Conservation (phyloP, 192 early-diverging fungal genomes). For the Nowakowskiella sp. region DNA sequence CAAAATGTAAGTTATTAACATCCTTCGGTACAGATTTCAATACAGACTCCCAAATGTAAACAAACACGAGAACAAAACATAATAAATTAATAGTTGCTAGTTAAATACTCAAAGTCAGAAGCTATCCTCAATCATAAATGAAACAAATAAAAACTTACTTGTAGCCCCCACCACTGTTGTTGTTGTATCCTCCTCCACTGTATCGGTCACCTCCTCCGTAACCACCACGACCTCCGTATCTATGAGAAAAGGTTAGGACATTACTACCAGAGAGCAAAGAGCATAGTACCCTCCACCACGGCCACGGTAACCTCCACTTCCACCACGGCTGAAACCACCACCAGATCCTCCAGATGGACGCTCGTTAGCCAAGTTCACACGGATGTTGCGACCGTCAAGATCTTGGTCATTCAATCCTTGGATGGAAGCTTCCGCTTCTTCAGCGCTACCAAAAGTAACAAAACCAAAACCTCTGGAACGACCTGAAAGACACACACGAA, state of each 20-base stretch:
- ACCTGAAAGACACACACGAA: slow-evolving; percentile 27
- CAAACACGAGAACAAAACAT: no score
- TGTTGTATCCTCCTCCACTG: slow-evolving; percentile 9
- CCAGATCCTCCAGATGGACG: slow-evolving; percentile 29
- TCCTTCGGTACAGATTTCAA: no score
- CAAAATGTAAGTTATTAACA: no score
- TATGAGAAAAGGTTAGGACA: slow-evolving; percentile 6
- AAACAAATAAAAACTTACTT: slow-evolving; percentile 14
- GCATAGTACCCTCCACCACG: slow-evolving; percentile 10
- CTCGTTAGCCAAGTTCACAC: slow-evolving; percentile 66
- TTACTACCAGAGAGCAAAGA: slow-evolving; percentile 7
- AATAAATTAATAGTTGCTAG: no score
- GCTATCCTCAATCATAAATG: no score
- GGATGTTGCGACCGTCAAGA: slow-evolving; percentile 74
- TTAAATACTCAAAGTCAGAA: no score
- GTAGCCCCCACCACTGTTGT: slow-evolving; percentile 6
- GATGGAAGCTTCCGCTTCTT: slow-evolving; percentile 66
- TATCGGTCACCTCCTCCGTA: slow-evolving; percentile 17
- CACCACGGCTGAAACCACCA: slow-evolving; percentile 32
- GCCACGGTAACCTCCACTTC: slow-evolving; percentile 24
- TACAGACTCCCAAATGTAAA: no score
- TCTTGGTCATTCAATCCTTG: slow-evolving; percentile 56
- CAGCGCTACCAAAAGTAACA: slow-evolving; percentile 53
- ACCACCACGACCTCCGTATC: slow-evolving; percentile 10
- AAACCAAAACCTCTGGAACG: slow-evolving; percentile 87